Evolutionary conservation across 371 early-diverging fungal genomes (phyloP).

Genomic region (Blakeslea trispora): DNA sequence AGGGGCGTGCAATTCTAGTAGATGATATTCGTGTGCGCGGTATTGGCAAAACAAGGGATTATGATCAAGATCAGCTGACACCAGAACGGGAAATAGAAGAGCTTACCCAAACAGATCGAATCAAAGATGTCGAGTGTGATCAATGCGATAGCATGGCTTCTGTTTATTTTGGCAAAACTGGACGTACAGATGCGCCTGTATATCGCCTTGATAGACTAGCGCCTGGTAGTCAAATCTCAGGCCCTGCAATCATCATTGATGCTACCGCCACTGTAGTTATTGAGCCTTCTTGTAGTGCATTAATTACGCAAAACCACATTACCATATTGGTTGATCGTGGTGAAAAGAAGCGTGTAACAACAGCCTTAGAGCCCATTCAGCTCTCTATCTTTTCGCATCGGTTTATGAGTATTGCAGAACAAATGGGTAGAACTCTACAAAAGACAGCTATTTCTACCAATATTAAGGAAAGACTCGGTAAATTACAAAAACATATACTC

Average conservation of each 20-base stretch:
- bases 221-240: constrained; percentile 69
- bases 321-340: constrained; percentile 68
- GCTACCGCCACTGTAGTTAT: constrained; percentile 86
- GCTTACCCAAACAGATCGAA: constrained; percentile 22
- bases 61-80: constrained; percentile 35
- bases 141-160: constrained; percentile 37
- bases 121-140: constrained; percentile 19
- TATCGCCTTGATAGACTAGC: constrained; percentile 65
- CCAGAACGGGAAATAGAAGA: constrained; percentile 45
- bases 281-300: constrained; percentile 77
- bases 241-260: constrained; percentile 91
- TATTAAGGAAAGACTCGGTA: constrained; percentile 87
- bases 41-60: constrained; percentile 62
- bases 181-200: constrained; percentile 76
- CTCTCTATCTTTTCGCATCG: constrained; percentile 93
- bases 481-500: no score
- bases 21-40: constrained; percentile 94
- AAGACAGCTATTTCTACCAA: constrained; percentile 95
- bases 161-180: constrained; percentile 80
- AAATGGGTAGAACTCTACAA: constrained; percentile 95
- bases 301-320: constrained; percentile 78
- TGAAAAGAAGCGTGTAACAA: constrained; percentile 48
- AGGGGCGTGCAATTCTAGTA: constrained; percentile 79
- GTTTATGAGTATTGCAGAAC: constrained; percentile 98
- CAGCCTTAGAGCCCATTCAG: constrained; percentile 81